Base-by-base conservation (phyloP, 2,329 filamentous ascomycete genomes). In the Anisogramma anomala region DNA sequence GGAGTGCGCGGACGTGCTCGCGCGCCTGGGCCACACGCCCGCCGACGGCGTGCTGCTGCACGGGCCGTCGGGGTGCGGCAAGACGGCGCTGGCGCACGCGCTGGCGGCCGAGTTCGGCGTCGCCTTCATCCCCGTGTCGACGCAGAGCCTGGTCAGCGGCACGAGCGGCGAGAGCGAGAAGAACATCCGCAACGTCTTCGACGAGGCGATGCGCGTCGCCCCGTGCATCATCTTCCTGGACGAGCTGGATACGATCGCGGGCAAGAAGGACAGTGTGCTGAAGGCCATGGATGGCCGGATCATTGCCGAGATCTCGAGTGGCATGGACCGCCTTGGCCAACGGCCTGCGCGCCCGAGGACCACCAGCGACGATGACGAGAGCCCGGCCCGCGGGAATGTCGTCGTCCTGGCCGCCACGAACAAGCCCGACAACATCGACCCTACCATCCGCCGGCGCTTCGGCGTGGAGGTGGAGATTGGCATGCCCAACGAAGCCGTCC, bases 351-450 rank as follows among this genome's bases (percentile, higher is more conserved):
- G n/a, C n/a, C n/a, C n/a, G n/a, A n/a, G n/a, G n/a, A 27, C 7
- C 11, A 18, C 23, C 41, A 81, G 82, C 14, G 91, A 86, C 43
- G 91, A 95, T 81, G 83, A 87, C 52, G 79, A 83, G 39, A 68
- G 80, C 4, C 76, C 75, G 10, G 61, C 66, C 14, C 78, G 77
- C 3, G 84, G 84, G 55, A 82, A 83, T 1, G 84, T 96, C 7
- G 81, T 96, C 23, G 84, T 94, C 11, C 72, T 96, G 37, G 91
- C 88, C 1, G 91, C 91, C 3, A 95, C 89, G 0, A 94, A 94
- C 57, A 72, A 82, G 26, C 83, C 87, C 0, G 86, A 94, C 53
- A 86, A 82, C 51, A 68, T 98, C 26, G 86, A 96, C 53, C 80
- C 87, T 0, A 23, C 73, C 81, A 52, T 72, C 79, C 58, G 79